A percentile compares a stretch with the other conserved stretches of the same genome.
phyloP scores from a whole-genome alignment of 495 filamentous ascomycete genomes.

The Neohortaea acidophila region DNA sequence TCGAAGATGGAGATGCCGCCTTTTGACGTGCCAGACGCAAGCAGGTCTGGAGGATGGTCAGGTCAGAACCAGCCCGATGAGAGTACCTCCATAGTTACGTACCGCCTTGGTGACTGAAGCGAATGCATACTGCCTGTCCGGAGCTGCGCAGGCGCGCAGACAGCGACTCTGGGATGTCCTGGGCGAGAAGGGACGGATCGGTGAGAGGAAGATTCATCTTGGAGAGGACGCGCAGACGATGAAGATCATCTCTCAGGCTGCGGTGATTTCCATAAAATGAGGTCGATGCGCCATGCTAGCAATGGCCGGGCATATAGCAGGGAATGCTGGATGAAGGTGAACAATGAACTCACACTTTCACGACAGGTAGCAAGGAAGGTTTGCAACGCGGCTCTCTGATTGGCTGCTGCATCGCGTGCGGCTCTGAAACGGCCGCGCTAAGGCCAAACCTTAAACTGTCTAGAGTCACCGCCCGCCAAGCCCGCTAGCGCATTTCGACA shows the following conservation, averaged over 20 bases:
- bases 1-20: constrained; percentile 93
- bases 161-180: constrained; percentile 86
- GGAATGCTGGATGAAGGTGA: no score
- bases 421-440: not conserved
- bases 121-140: constrained; percentile 53
- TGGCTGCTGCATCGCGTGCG: not conserved
- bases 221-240: no score
- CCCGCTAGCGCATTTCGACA: not conserved
- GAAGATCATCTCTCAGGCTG: no score
- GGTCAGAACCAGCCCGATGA: no score
- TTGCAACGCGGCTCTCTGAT: not conserved
- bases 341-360: no score
- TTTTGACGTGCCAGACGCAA: constrained; percentile 84
- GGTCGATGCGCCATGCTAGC: no score
- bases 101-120: constrained; percentile 86
- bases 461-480: not conserved
- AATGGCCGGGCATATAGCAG: no score
- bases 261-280: no score
- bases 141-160: constrained; percentile 63
- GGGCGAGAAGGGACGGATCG: constrained; percentile 71
- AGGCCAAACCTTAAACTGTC: not conserved
- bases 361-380: no score
- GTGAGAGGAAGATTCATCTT: constrained; percentile 65
- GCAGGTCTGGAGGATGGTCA: no score
- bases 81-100: no score